Base-by-base conservation (phyloP, 1,284 basidiomycete species). In the Sporisorium graminicola region DNA sequence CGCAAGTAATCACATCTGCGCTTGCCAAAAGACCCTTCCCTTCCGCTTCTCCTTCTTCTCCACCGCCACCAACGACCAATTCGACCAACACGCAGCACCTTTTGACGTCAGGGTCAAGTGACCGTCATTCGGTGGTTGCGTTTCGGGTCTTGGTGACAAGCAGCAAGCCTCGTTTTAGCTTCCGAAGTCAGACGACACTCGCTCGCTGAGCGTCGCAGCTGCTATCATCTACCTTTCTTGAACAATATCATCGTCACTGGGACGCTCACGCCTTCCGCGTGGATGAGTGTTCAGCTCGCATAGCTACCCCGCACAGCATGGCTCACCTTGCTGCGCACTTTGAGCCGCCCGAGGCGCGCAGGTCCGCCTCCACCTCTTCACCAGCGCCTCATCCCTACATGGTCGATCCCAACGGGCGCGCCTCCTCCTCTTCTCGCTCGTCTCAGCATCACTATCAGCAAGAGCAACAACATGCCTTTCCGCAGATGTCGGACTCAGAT, bases 241-340 rank as follows among this genome's bases (percentile, higher is more conserved):
- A 10, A 31, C 5, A 37, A 13, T 13, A 37, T 6, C 12, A 37
- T 31, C 18, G 10, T 53, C 35, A 35, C 47, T 22, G 16, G 40
- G 18, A 31, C 33, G 7, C 12, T 6, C n/a, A 14, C 6, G 14
- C 22, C 35, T 14, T 33, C 27, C 26, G 18, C 27, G 33, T 55
- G 29, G 49, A 68, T 68, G 59, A n/a, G n/a, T n/a, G n/a, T n/a
- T n/a, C 40, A 14, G 33, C 20, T 5, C 12, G 0, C 6, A 8
- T 18, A 50, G n/a, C 31, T 16, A 3, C n/a, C 13, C 9, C 5
- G 1, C 13, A n/a, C 59, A 66, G 42, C 51, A 74, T 74, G 72
- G 66, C 66, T 29, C 66, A 66, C 53, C 66, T 74, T 22, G 72
- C 72, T 27, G 66, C 72, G 47, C 66, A 65, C 57, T 69, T 74